Base-by-base conservation (phyloP, 805 yeast species). In the Candida silvicultrix region DNA sequence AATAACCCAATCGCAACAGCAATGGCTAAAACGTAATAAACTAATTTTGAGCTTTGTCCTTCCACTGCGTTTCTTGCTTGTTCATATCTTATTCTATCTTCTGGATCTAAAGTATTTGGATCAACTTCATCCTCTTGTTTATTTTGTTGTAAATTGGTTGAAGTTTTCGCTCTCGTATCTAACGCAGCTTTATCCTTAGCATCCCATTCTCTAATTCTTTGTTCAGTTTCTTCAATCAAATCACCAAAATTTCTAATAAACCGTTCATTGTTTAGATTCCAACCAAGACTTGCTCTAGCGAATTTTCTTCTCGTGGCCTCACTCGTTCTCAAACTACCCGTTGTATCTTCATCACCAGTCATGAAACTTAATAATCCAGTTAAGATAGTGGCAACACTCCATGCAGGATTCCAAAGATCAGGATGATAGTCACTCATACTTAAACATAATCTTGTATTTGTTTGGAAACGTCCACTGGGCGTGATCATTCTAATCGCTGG, bases 391-490 rank as follows among this genome's bases (percentile, higher is more conserved):
- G 88, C 73, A 22, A 90, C 97, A 40, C 89, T 81, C 97, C 97
- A 90, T 7, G 95, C 89, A 1, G 98, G 97, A 63, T 90, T 89
- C 98, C 98, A 90, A 1, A 85, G 70, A 63, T 89, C 94, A 3
- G 96, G 97, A 57, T 90, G 98, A 64, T 80, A 90, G 66, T 90
- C 97, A 57, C 95, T 83, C 84, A 90, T 89, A n/a, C 90, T 81
- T 42, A 90, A 70, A 66, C 98, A 90, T 23, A 90, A 72, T 42
- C 96, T 70, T 4, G 89, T 81, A 62, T 87, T 87, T 46, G 89
- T 77, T 48, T 81, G 78, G 62, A 90, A 90, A 43, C 96, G 72
- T 4, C 97, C 97, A 56, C 83, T 85, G 5, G 97, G 97, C 0
- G 97, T 90, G 40, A 81, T 69, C 86, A 90, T 89, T 47, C 86